phyloP scores from a whole-genome alignment of 1,284 basidiomycete species.

The Sporisorium reilianum region DNA sequence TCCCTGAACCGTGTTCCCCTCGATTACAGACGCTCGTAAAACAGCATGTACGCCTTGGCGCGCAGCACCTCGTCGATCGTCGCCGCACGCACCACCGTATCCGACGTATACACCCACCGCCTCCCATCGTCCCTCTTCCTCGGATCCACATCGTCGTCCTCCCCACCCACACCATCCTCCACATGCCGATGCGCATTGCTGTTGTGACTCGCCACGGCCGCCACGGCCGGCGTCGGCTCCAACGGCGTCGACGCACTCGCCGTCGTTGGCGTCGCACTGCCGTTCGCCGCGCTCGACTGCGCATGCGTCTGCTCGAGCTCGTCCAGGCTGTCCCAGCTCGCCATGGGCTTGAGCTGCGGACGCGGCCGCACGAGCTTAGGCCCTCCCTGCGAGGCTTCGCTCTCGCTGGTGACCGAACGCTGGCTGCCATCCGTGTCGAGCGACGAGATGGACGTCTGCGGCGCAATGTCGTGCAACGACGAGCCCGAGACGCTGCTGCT shows the following conservation, averaged over 20 bases:
- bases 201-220: slow-evolving; percentile 31
- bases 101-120: slow-evolving; percentile 88
- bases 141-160: slow-evolving; percentile 46
- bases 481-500: slow-evolving; percentile 26
- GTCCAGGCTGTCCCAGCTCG: slow-evolving; percentile 45
- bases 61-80: slow-evolving; percentile 87
- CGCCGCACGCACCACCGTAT: slow-evolving; percentile 81
- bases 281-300: not conserved
- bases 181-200: slow-evolving; percentile 33
- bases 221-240: slow-evolving; percentile 28
- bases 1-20: not conserved
- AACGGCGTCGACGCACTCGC: slow-evolving; percentile 12
- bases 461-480: slow-evolving; percentile 30
- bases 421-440: slow-evolving; percentile 20
- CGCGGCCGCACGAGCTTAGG: slow-evolving; percentile 34
- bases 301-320: slow-evolving; percentile 37
- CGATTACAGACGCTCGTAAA: slow-evolving; percentile 78
- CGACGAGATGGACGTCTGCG: slow-evolving; percentile 42
- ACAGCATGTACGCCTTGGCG: slow-evolving; percentile 89
- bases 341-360: slow-evolving; percentile 39
- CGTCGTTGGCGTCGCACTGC: slow-evolving; percentile 13
- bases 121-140: slow-evolving; percentile 69
- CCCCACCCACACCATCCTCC: slow-evolving; percentile 11
- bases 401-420: slow-evolving; percentile 9
- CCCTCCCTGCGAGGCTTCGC: slow-evolving; percentile 18